Conservation (phyloP, 2,329 filamentous ascomycete genomes). For the Diaporthe nobilis region DNA sequence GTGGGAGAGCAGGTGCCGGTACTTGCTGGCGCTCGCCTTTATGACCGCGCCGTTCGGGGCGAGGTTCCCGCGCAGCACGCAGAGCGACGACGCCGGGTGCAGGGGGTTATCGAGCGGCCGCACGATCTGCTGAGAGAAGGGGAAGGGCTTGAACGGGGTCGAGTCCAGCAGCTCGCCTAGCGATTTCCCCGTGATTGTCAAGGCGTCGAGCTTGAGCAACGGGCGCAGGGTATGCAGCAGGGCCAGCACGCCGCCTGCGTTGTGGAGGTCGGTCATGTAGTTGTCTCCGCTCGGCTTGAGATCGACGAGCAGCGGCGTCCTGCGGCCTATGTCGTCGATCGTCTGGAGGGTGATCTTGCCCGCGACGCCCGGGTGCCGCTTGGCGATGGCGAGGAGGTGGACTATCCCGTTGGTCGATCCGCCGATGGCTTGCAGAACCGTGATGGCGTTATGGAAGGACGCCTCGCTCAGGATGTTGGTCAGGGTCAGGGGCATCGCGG, state of each 20-base stretch:
- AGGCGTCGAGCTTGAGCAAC: conserved; percentile 81
- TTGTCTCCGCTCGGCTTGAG: conserved; percentile 89
- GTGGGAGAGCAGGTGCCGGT: conserved; percentile 69
- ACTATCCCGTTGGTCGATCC: conserved; percentile 89
- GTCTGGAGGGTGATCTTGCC: conserved; percentile 79
- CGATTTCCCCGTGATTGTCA: conserved; percentile 88
- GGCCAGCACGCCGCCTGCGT: conserved; percentile 86
- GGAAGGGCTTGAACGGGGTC: conserved; percentile 71
- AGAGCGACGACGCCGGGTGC: conserved; percentile 83
- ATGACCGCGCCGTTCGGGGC: conserved; percentile 87
- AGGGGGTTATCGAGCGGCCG: conserved; percentile 75
- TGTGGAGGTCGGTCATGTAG: conserved; percentile 92
- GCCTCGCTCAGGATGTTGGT: conserved; percentile 70
- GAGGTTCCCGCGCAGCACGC: conserved; percentile 87
- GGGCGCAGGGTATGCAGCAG: conserved; percentile 84
- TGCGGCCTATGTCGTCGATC: conserved; percentile 82
- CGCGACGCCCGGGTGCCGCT: conserved; percentile 77
- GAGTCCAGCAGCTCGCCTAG: conserved; percentile 83
- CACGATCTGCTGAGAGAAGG: conserved; percentile 62
- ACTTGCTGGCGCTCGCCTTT: conserved; percentile 89
- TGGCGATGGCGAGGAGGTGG: conserved; percentile 88
- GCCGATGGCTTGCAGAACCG: conserved; percentile 87
- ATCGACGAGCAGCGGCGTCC: conserved; percentile 85
- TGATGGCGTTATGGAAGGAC: conserved; percentile 87
- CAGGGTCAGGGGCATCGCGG: conserved; percentile 76